Base-by-base conservation (phyloP, 2,329 filamentous ascomycete species). In the Hymenoscyphus infarciens region DNA sequence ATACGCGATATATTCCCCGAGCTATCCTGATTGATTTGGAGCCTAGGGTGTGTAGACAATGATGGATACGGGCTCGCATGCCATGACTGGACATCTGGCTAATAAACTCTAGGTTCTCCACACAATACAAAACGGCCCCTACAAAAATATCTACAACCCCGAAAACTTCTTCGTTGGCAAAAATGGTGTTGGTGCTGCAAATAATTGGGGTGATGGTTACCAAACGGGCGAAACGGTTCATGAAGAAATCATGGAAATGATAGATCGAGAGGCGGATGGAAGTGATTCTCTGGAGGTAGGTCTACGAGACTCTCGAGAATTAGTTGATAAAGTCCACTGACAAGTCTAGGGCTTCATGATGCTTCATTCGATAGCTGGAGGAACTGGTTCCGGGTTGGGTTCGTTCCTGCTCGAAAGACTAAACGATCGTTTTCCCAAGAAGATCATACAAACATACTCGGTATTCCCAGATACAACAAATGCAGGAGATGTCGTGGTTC, bases 231-330 rank as follows among this genome's bases (percentile, higher is more conserved):
- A 97, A 76, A 82, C 84, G 54, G 92, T 99, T 22, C 92, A 94
- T 71, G 95, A 99, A 76, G 95, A 99, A 75, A 92, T 99, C 61
- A 91, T 99, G 83, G 96, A 99, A 76, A 99, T 99, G 92, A 97
- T 99, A 73, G 95, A 99, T 75, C 89, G 95, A 64, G 95, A 99
- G 76, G 95, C 96, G 16, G 95, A 99, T 77, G 96, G 96, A 35
- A 98, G 94, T 75, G 95, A 99, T 77, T 97, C 93, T 59, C 83
- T 99, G 3, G 95, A 99, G 81, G 89, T 90, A 75, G 42, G 42
- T 38, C 39, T 25, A 13, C 45, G 33, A 29, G 31, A 35, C 31
- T 53, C 35, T 16, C 11, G n/a, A 57, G 67, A 22, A 68, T 59
- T 22, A 59, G 10, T 31, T 38, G n/a, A 58, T 11, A 59, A 22